These are phyloP conservation scores for Schoenoplectus tabernaemontani DNA, from an alignment of 202 grass and related monocot species.

Conservation along the genomic window DNA sequence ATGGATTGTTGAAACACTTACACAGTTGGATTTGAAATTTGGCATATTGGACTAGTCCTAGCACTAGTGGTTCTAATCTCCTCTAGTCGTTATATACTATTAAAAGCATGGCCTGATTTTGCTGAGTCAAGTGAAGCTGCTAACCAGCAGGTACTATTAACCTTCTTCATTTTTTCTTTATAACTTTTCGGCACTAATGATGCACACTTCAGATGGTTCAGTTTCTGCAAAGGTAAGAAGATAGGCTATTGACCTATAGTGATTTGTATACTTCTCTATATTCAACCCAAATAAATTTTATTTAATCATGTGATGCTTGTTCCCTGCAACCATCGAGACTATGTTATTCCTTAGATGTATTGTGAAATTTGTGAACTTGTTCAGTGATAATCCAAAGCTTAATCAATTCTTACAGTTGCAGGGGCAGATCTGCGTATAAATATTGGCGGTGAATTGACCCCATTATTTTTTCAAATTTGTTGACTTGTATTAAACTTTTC, in stretches of 20 bases:
- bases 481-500: background rate
- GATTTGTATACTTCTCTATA: background rate
- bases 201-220: background rate
- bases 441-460: background rate
- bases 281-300: background rate
- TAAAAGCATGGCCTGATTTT: conserved; percentile 78
- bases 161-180: conserved; percentile 1
- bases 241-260: conserved; percentile 5
- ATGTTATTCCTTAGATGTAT: background rate
- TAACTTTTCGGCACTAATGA: background rate
- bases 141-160: conserved; percentile 56
- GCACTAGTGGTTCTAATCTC: conserved; percentile 65
- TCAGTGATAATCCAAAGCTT: conserved; percentile 2
- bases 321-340: background rate
- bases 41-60: conserved; percentile 60
- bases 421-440: background rate
- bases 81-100: conserved; percentile 49
- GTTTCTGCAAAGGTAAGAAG: background rate
- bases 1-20: background rate
- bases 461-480: background rate
- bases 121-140: conserved; percentile 71
- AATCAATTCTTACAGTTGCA: background rate
- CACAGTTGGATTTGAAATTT: conserved; percentile 74
- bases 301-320: background rate
- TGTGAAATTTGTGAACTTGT: background rate